Evolutionary conservation across 352 stramenopile species (phyloP).

Genomic region (Salisapilia sapeloensis): DNA sequence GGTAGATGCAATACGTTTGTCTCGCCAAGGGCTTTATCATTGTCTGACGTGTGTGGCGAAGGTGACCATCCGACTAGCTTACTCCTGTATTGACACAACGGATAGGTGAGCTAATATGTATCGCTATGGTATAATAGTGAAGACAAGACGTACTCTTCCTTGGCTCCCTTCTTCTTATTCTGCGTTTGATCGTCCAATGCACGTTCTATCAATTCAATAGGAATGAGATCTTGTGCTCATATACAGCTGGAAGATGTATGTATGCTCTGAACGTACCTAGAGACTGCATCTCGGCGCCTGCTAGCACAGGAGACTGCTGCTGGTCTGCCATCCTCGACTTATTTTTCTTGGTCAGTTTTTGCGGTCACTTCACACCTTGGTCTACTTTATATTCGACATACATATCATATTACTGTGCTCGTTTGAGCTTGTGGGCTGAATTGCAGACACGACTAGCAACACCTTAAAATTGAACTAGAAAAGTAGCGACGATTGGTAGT

Average conservation of each 20-base stretch:
- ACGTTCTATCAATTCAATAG: conserved; percentile 1
- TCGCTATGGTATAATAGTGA: too few relatives aligned
- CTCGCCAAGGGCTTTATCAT: conserved; percentile 2
- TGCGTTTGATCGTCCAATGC: conserved; percentile 1
- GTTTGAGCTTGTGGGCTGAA: too few relatives aligned
- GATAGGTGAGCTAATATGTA: too few relatives aligned
- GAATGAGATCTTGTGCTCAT: neutral
- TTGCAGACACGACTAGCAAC: too few relatives aligned
- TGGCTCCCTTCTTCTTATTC: conserved; percentile 1
- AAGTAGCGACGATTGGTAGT: too few relatives aligned
- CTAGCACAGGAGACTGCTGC: conserved; percentile 5
- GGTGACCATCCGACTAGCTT: conserved; percentile 49
- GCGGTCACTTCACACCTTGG: too few relatives aligned
- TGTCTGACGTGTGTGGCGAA: conserved; percentile 6
- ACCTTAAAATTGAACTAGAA: too few relatives aligned
- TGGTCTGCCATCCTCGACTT: too few relatives aligned
- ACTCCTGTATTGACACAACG: conserved; percentile 9
- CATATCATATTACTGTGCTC: too few relatives aligned
- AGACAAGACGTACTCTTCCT: conserved; percentile 1
- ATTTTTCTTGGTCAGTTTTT: too few relatives aligned
- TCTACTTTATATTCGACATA: too few relatives aligned
- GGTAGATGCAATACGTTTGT: neutral
- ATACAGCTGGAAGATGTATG: neutral
- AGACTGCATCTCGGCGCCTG: conserved; percentile 4
- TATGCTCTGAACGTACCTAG: conserved; percentile 1